A percentile compares a stretch with the other conserved stretches of the same genome.
These are phyloP conservation scores for Podospora anserina DNA, from an alignment of 495 filamentous ascomycete genomes.

Conservation along the genomic window DNA sequence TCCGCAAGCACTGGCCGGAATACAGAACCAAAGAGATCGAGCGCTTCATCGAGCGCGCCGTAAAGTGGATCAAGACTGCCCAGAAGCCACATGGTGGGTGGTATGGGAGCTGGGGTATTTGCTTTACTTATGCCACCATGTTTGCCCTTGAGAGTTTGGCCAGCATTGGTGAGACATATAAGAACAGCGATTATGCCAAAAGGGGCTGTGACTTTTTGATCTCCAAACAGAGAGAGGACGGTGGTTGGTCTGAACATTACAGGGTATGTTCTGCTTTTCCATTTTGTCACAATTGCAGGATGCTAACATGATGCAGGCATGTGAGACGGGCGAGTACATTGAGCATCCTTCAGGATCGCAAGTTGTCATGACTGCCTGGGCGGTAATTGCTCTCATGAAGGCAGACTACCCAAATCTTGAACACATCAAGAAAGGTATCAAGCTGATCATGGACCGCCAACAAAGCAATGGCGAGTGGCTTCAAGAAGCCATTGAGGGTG, in stretches of 20 bases:
- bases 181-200: slow-evolving; percentile 64
- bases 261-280: slow-evolving; percentile 51
- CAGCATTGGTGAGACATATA: slow-evolving; percentile 76
- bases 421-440: slow-evolving; percentile 69
- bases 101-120: slow-evolving; percentile 98
- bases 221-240: slow-evolving; percentile 76
- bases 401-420: slow-evolving; percentile 75
- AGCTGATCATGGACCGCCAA: slow-evolving; percentile 81
- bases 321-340: slow-evolving; percentile 51
- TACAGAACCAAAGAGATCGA: slow-evolving; percentile 77
- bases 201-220: slow-evolving; percentile 83
- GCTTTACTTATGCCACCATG: slow-evolving; percentile 94
- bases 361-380: slow-evolving; percentile 93
- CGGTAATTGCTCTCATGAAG: slow-evolving; percentile 77
- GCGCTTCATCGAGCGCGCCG: slow-evolving; percentile 62
- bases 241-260: slow-evolving; percentile 97
- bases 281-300: background rate
- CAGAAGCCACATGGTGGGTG: slow-evolving; percentile 84
- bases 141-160: slow-evolving; percentile 87
- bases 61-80: slow-evolving; percentile 73
- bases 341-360: slow-evolving; percentile 62
- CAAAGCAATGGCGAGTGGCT: slow-evolving; percentile 87
- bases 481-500: slow-evolving; percentile 93
- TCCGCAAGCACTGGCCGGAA: slow-evolving; percentile 73
- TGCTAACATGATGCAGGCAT: slow-evolving; percentile 42